phyloP scores from a whole-genome alignment of 805 yeast genomes.

The Yamadazyma ubonensis region DNA sequence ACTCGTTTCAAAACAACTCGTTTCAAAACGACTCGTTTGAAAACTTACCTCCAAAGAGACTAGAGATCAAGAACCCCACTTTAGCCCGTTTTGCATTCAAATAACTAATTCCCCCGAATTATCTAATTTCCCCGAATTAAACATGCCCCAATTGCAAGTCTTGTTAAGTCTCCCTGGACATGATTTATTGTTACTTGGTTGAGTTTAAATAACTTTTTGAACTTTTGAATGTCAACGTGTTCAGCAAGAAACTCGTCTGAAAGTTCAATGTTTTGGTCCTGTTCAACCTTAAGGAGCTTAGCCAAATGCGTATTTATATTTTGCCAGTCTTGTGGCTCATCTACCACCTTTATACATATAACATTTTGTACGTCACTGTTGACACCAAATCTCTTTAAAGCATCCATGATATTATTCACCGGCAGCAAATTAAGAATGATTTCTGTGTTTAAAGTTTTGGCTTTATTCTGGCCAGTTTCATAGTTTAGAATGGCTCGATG shows the following conservation, averaged over 20 bases:
- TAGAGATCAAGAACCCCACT: slow-evolving; percentile 8
- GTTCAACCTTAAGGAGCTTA: slow-evolving; percentile 20
- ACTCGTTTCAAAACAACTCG: background rate
- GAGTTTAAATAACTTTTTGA: slow-evolving; percentile 38
- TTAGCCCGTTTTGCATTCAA: slow-evolving; percentile 18
- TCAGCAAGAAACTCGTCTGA: slow-evolving; percentile 24
- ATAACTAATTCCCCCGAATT: slow-evolving; percentile 42
- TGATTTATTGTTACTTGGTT: slow-evolving; percentile 25
- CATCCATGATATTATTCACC: slow-evolving; percentile 67
- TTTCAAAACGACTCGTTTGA: slow-evolving; percentile 1
- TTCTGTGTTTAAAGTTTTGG: slow-evolving; percentile 71
- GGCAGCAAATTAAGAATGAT: slow-evolving; percentile 68
- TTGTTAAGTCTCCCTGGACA: slow-evolving; percentile 31
- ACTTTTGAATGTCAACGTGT: slow-evolving; percentile 25
- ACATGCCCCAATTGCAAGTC: slow-evolving; percentile 48
- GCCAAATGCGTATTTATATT: slow-evolving; percentile 24
- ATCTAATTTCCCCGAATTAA: slow-evolving; percentile 48
- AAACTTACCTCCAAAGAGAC: background rate
- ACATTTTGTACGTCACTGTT: slow-evolving; percentile 44
- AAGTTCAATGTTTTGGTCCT: slow-evolving; percentile 14
- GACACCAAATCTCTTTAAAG: slow-evolving; percentile 69
- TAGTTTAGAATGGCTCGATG: slow-evolving; percentile 60
- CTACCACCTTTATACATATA: slow-evolving; percentile 51
- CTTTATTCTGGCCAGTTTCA: slow-evolving; percentile 48
- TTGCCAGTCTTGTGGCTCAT: no score